Evolutionary conservation across 805 yeast genomes (phyloP).

Genomic region (Nakazawaea peltata): DNA sequence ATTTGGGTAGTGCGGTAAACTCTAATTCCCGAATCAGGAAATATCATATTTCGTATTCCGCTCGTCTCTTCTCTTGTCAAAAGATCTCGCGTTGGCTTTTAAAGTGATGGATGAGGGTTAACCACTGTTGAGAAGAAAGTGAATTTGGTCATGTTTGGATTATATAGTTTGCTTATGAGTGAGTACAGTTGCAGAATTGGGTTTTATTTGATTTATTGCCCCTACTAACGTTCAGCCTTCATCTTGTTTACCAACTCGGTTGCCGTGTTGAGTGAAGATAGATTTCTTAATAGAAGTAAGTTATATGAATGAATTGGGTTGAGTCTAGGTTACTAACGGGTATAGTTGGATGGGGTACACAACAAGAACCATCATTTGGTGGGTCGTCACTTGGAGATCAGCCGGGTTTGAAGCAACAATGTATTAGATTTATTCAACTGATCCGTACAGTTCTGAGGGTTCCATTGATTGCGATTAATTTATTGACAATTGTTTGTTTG

Average conservation of each 20-base stretch:
- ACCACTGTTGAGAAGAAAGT: no score
- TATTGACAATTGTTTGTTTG: slow-evolving; percentile 44
- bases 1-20: no score
- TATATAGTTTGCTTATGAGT: slow-evolving; percentile 9
- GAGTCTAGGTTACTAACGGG: slow-evolving; percentile 23
- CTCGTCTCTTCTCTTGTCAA: no score
- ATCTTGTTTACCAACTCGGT: slow-evolving; percentile 47
- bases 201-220: neutral
- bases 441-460: slow-evolving; percentile 50
- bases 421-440: slow-evolving; percentile 49
- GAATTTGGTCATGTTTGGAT: slow-evolving; percentile 6
- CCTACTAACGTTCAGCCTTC: slow-evolving; percentile 21
- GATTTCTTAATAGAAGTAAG: slow-evolving; percentile 46
- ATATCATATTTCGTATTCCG: no score
- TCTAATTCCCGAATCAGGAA: no score
- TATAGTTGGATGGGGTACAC: slow-evolving; percentile 20
- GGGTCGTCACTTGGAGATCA: neutral
- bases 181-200: neutral
- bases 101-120: no score
- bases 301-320: no score
- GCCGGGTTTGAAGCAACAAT: slow-evolving; percentile 30
- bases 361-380: neutral
- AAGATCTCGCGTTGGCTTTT: no score
- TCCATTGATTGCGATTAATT: slow-evolving; percentile 45
- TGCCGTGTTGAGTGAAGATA: slow-evolving; percentile 53